Evolutionary conservation across 192 early-diverging fungal species (phyloP).

Genomic region (Oehlia diaphana): DNA sequence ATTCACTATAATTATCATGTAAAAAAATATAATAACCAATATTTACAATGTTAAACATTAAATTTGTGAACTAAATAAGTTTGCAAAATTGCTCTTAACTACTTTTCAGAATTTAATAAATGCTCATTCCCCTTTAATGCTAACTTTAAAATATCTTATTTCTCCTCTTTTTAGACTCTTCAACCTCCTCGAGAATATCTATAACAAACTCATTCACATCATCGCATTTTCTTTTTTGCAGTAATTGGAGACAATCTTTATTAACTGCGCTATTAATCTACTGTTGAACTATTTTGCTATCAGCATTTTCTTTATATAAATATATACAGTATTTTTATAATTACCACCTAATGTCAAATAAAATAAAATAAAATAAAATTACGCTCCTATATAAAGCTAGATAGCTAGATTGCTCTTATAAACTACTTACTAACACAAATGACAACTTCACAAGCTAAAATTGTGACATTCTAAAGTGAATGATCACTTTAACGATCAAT

Average conservation of each 20-base stretch:
- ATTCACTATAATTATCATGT: not conserved
- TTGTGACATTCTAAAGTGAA: constrained; percentile 13
- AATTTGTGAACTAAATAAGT: constrained; percentile 4
- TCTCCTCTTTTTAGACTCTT: constrained; percentile 1
- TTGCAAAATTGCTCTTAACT: constrained; percentile 17
- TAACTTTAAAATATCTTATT: constrained; percentile 9
- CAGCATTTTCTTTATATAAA: not conserved
- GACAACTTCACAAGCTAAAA: constrained; percentile 15
- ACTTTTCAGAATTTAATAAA: not conserved
- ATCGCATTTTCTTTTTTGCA: not conserved
- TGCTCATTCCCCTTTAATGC: constrained; percentile 16
- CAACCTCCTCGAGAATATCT: too few species aligned
- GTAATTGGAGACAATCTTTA: not conserved
- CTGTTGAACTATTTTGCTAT: not conserved
- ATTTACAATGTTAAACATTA: constrained; percentile 22
- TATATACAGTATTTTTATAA: not conserved
- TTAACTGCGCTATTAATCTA: not conserved
- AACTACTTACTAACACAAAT: constrained; percentile 24
- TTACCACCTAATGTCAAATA: constrained; percentile 11
- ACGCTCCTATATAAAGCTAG: constrained; percentile 13
- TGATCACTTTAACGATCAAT: constrained; percentile 19
- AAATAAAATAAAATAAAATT: constrained; percentile 1
- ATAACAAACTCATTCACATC: not conserved
- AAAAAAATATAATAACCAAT: constrained; percentile 15
- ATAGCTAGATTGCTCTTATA: constrained; percentile 5